Evolutionary conservation across 495 filamentous ascomycete genomes (phyloP), one percentile per base, ranked within the genome.

Genomic region (Lasiosphaeria hispida): DNA sequence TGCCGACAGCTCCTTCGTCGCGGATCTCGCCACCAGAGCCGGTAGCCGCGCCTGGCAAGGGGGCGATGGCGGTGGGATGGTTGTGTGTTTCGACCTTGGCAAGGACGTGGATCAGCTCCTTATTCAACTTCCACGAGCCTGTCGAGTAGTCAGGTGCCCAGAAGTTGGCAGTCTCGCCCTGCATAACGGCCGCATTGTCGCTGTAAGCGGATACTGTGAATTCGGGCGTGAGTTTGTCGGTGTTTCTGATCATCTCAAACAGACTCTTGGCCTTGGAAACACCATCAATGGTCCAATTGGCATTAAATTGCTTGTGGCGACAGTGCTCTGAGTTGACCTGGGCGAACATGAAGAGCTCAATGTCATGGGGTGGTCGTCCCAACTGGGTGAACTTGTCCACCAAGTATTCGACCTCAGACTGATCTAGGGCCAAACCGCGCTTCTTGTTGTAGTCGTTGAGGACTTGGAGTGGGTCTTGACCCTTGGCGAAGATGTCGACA

Each of bases 291-390:
- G 88, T 92, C 90, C 92, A 98, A 15, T 87, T 87, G 13, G 95
- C 92, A 69, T 98, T 98, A 81, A 98, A 98, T 62, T 94, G 89
- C 73, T 86, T 85, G 67, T 86, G 83, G 17, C 83, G 79, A 62
- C 83, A 86, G 67, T 91, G 88, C 73, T 91, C 88, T 2, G 88
- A 91, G 71, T 92, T 91, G 61, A 98, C 92, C 72, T 98, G 94
- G 30, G 92, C 93, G 70, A 97, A 98, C 95, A 97, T 97, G 80
- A 96, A 97, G 11, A 97, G 81, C 74, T 98, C 94, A 51, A 96
- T 88, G 73, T 98, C 94, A 43, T 87, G 87, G 0, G 92, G 92
- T 72, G 86, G 67, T 81, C 84, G 79, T 11, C 87, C 87, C 18
- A 90, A 80, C 42, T 87, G 77, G 30, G 84, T 85, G 72, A 94